Base-by-base conservation (phyloP, 2,329 filamentous ascomycete species). In the Sphaerulina populicola region DNA sequence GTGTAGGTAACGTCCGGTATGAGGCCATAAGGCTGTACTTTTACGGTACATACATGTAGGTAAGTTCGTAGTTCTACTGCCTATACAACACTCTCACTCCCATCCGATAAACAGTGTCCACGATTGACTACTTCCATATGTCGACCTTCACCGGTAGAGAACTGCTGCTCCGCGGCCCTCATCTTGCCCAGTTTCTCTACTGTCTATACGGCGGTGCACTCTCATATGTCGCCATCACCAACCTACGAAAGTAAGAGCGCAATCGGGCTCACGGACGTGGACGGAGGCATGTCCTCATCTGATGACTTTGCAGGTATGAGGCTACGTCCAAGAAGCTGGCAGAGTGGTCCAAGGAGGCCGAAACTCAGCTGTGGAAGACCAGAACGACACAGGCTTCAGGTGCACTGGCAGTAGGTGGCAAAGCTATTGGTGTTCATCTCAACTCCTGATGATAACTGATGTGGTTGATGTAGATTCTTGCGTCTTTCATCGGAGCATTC, bases 281-380 rank as follows among this genome's bases (percentile, higher is more conserved):
- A 33, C 11, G 30, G 10, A 11, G 31, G 6, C 31, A n/a, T 4
- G 12, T 35, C 10, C 6, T 35, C 10, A 7, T 8, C 31, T 35
- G 31, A 35, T 35, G 31, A n/a, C 10, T 35, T n/a, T 4, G 31
- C 12, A 35, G 31, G 45, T 76, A 75, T 58, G 73, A 76, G 58
- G 63, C 68, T n/a, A 68, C 67, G 23, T 63, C 64, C 39, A 65
- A 75, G 58, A 73, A 71, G 56, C 66, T 70, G 12, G 73, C 74
- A 7, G 67, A 72, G 54, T 69, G 70, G 62, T 74, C 72, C 2
- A 66, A 67, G 29, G 67, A 68, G 36, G 73, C 71, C 6, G 70
- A 64, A 35, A 56, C 64, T 5, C 69, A 76, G 57, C 62, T 75
- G 18, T 62, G 68, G 57, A 69, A 69, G 58, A 76, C 74, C 3